These are phyloP conservation scores for Phytophthora uliginosa DNA, from an alignment of 352 stramenopile species.

Conservation along the genomic window DNA sequence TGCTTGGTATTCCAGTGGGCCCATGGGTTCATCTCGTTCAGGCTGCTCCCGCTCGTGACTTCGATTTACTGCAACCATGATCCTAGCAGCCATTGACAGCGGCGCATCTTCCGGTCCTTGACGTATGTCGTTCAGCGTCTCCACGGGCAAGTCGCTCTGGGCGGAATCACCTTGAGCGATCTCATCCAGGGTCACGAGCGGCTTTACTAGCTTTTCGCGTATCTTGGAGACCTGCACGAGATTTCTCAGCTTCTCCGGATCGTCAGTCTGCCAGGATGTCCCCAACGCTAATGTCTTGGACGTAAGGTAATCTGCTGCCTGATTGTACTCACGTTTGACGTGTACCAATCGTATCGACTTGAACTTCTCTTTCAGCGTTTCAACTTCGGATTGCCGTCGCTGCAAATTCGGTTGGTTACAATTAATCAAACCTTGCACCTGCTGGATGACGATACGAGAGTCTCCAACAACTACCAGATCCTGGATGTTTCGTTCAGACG, in stretches of 20 bases:
- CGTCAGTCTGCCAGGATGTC: neutral
- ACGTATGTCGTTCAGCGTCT: neutral
- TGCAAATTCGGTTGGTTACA: slow-evolving; percentile 8
- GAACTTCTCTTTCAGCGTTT: slow-evolving; percentile 6
- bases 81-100: neutral
- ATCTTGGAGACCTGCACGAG: slow-evolving; percentile 5
- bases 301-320: slow-evolving; percentile 9
- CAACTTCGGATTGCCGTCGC: neutral
- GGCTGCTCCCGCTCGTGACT: neutral
- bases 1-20: neutral
- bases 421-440: slow-evolving; percentile 2
- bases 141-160: too few relatives aligned
- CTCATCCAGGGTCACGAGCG: neutral
- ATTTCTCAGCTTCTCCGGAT: neutral
- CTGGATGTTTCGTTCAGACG: too few relatives aligned
- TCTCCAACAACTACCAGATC: slow-evolving; percentile 4
- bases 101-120: neutral
- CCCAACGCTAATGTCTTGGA: neutral
- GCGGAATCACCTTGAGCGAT: neutral
- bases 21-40: neutral
- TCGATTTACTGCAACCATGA: neutral
- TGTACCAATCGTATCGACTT: slow-evolving; percentile 1
- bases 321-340: slow-evolving; percentile 13
- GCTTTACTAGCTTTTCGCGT: slow-evolving; percentile 4
- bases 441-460: slow-evolving; percentile 4